Evolutionary conservation across 331 rosid species (phyloP).

Genomic region (Spiraea crenata): DNA sequence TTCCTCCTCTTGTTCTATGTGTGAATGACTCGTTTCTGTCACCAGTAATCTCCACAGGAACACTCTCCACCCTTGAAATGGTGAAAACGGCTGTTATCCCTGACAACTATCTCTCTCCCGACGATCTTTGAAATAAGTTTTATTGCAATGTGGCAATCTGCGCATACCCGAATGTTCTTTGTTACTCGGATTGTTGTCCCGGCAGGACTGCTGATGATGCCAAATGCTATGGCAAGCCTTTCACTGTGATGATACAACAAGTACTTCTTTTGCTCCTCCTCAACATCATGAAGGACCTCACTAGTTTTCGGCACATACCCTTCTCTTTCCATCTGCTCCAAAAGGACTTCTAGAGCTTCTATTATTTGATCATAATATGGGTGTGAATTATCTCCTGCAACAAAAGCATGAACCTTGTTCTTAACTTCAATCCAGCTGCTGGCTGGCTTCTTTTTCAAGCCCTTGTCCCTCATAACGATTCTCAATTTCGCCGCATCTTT

Average conservation of each 20-base stretch:
- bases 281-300: constrained; percentile 50
- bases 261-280: constrained; percentile 51
- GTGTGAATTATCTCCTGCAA: constrained; percentile 48
- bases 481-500: constrained; percentile 48
- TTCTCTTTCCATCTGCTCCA: constrained; percentile 48
- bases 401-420: constrained; percentile 44
- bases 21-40: neutral
- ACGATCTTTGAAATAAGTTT: constrained; percentile 44
- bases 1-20: neutral
- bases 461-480: constrained; percentile 33
- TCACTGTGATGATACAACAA: constrained; percentile 44
- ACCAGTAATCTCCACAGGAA: constrained; percentile 52
- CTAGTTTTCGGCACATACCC: constrained; percentile 44
- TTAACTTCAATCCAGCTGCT: constrained; percentile 58
- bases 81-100: constrained; percentile 57
- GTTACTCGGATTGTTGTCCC: constrained; percentile 45
- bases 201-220: constrained; percentile 42
- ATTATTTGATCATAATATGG: constrained; percentile 37
- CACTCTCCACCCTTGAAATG: constrained; percentile 44
- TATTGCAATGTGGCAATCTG: constrained; percentile 42
- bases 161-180: constrained; percentile 52
- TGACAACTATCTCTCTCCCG: constrained; percentile 44
- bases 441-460: constrained; percentile 49
- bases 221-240: constrained; percentile 53
- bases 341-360: constrained; percentile 37